A percentile compares a stretch with the other conserved stretches of the same genome.
Evolutionary conservation across 2,329 filamentous ascomycete species (phyloP).

Genomic region (Aspergillus sp.): DNA sequence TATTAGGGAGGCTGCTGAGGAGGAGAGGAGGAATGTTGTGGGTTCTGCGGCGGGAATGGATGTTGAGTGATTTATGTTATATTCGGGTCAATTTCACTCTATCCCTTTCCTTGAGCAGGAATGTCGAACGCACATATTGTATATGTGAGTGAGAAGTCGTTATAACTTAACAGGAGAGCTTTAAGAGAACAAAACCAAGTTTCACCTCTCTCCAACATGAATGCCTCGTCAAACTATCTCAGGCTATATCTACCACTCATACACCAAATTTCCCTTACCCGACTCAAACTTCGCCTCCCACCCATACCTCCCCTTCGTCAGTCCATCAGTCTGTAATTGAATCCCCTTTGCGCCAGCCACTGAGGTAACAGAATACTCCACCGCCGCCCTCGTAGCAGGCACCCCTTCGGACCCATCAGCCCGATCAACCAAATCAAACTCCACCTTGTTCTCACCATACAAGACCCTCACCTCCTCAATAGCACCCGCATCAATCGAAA

Average conservation of each 20-base stretch:
- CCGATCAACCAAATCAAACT: background rate
- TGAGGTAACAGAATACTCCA: background rate
- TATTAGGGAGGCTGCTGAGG: too few relatives aligned
- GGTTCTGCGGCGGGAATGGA: too few relatives aligned
- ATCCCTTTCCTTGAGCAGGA: too few relatives aligned
- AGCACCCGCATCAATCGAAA: background rate
- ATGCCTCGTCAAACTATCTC: too few relatives aligned
- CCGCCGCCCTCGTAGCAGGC: background rate
- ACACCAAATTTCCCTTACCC: background rate
- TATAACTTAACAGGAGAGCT: too few relatives aligned
- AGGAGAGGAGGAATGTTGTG: too few relatives aligned
- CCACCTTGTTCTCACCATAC: background rate
- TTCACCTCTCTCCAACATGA: too few relatives aligned
- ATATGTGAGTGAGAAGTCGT: too few relatives aligned
- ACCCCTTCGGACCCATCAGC: background rate
- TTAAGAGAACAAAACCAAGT: too few relatives aligned
- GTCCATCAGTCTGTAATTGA: background rate
- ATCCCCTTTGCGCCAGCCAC: background rate
- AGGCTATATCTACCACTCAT: background rate
- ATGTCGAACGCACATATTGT: too few relatives aligned
- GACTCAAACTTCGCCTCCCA: background rate
- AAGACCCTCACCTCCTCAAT: background rate
- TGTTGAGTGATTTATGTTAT: too few relatives aligned
- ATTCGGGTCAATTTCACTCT: accelerated
- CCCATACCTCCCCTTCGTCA: background rate